A percentile compares a stretch with the other conserved stretches of the same genome.
Evolutionary conservation across 768 basidiomycete species (phyloP).

Genomic region (Cyclocybe cylindracea): DNA sequence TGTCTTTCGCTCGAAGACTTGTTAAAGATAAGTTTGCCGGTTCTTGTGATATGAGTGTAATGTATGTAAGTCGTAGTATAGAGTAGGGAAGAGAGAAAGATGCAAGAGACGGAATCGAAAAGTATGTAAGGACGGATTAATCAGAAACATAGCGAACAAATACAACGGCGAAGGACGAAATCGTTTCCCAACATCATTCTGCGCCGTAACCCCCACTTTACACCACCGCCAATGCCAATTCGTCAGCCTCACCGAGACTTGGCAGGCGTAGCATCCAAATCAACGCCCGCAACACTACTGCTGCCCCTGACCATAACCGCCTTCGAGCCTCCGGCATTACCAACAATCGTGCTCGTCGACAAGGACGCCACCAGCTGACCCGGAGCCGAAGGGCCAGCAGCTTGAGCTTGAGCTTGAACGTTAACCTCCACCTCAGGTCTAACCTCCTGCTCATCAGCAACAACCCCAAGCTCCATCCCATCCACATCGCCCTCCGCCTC

Average conservation of each 20-base stretch:
- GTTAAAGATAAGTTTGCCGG: no score
- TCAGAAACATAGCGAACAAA: no score
- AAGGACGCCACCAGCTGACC: background rate
- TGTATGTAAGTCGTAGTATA: no score
- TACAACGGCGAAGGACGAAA: no score
- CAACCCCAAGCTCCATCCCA: constrained; percentile 4
- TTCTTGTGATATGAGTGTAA: no score
- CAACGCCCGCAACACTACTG: background rate
- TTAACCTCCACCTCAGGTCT: background rate
- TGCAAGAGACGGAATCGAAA: no score
- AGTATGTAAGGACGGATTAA: no score
- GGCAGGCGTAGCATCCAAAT: constrained; percentile 5
- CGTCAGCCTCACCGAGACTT: constrained; percentile 7
- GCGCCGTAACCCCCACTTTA: background rate
- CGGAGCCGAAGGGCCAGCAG: no score
- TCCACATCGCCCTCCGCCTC: constrained; percentile 14
- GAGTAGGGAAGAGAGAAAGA: no score
- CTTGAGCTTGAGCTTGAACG: background rate
- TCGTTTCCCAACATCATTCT: no score
- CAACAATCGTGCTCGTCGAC: background rate
- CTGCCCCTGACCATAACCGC: background rate
- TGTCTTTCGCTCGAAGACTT: no score
- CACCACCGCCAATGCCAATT: background rate
- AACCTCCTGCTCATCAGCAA: background rate
- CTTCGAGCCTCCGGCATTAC: background rate